phyloP scores from a whole-genome alignment of 352 stramenopile species.

The Pythium insidiosum region DNA sequence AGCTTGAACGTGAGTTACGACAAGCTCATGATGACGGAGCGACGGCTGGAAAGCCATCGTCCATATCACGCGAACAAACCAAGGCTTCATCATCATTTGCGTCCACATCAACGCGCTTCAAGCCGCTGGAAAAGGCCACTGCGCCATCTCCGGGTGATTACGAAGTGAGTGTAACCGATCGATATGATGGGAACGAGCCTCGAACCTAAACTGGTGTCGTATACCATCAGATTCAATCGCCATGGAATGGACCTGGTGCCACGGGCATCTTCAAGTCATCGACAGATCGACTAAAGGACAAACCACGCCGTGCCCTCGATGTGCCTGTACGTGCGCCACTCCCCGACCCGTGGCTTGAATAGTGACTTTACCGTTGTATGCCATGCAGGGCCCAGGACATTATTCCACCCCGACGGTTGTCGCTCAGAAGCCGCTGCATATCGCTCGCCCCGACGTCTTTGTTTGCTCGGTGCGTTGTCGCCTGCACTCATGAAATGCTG shows the following conservation, averaged over 20 bases:
- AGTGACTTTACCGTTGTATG: background rate
- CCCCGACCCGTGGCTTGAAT: background rate
- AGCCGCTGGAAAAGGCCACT: slow-evolving; percentile 17
- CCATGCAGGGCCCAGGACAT: slow-evolving; percentile 39
- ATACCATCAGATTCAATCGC: slow-evolving; percentile 33
- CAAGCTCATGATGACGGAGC: slow-evolving; percentile 11
- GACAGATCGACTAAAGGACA: slow-evolving; percentile 43
- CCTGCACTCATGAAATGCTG: background rate
- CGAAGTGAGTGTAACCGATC: slow-evolving; percentile 24
- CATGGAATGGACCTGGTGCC: slow-evolving; percentile 54
- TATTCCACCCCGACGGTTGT: slow-evolving; percentile 33
- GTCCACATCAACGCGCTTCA: slow-evolving; percentile 51
- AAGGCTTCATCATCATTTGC: slow-evolving; percentile 62
- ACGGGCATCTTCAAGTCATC: slow-evolving; percentile 62
- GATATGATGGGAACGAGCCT: background rate
- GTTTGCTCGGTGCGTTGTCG: slow-evolving; percentile 34
- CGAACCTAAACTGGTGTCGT: background rate
- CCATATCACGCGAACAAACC: slow-evolving; percentile 15
- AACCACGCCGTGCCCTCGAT: slow-evolving; percentile 17
- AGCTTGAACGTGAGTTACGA: slow-evolving; percentile 57
- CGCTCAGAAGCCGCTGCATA: slow-evolving; percentile 49
- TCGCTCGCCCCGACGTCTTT: slow-evolving; percentile 62
- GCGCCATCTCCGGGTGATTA: slow-evolving; percentile 65
- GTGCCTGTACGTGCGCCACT: slow-evolving; percentile 32
- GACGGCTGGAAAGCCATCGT: slow-evolving; percentile 1